Conservation (phyloP, 2,329 filamentous ascomycete genomes). For the Botrytis deweyae region DNA sequence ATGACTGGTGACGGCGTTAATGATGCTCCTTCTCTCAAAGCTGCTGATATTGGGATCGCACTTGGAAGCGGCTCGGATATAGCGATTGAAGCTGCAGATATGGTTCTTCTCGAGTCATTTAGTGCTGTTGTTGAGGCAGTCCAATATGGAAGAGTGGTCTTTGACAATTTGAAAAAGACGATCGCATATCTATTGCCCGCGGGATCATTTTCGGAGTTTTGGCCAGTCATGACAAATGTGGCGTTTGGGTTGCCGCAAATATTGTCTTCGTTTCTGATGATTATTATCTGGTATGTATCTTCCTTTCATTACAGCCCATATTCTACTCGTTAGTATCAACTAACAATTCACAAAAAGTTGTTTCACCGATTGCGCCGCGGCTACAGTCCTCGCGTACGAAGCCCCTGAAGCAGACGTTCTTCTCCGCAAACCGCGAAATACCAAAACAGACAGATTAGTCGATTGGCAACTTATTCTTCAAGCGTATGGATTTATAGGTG, state of each 20-base stretch:
- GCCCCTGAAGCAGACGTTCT: constrained; percentile 73
- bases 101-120: constrained; percentile 67
- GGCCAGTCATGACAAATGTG: constrained; percentile 59
- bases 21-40: constrained; percentile 54
- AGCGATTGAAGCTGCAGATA: constrained; percentile 61
- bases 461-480: constrained; percentile 70
- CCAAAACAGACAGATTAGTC: constrained; percentile 68
- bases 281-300: constrained; percentile 25
- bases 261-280: constrained; percentile 57
- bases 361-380: constrained; percentile 72
- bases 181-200: constrained; percentile 60
- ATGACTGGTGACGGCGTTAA: constrained; percentile 52
- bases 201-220: constrained; percentile 58
- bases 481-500: constrained; percentile 67
- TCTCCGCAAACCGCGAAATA: constrained; percentile 63
- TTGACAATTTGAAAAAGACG: constrained; percentile 74
- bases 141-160: constrained; percentile 71
- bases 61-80: constrained; percentile 59
- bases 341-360: constrained; percentile 42
- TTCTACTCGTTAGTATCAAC: not conserved
- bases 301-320: not conserved
- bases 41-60: constrained; percentile 65
- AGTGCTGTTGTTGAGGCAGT: constrained; percentile 70
- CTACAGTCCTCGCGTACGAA: constrained; percentile 72
- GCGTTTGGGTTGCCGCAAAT: constrained; percentile 59